These are phyloP conservation scores for Botrytis fragariae DNA, from an alignment of 2,329 filamentous ascomycete species.

Conservation along the genomic window DNA sequence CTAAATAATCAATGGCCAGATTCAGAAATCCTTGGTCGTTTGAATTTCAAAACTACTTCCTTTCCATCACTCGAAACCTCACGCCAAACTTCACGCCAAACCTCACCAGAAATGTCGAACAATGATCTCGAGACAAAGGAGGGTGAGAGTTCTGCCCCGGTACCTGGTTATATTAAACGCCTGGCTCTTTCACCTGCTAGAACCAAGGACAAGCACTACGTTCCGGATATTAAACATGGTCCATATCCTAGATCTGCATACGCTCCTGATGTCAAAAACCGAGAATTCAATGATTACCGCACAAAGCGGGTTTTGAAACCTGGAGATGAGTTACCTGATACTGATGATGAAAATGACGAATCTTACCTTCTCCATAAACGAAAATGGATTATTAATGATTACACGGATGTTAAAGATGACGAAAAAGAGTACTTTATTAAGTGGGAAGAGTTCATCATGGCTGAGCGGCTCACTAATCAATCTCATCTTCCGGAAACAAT, in stretches of 20 bases:
- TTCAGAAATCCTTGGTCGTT: constrained; percentile 25
- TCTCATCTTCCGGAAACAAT: constrained; percentile 28
- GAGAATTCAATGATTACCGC: constrained; percentile 32
- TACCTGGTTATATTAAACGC: not conserved
- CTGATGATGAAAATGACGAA: constrained; percentile 37
- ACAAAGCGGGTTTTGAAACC: constrained; percentile 32
- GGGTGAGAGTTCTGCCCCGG: too few relatives aligned
- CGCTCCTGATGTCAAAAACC: constrained; percentile 28
- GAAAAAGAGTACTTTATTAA: constrained; percentile 37
- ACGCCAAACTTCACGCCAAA: constrained; percentile 30
- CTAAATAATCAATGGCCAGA: constrained; percentile 36
- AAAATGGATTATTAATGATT: constrained; percentile 35
- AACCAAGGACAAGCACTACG: constrained; percentile 6
- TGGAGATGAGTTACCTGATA: constrained; percentile 34
- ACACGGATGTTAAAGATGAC: constrained; percentile 31
- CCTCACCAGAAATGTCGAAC: constrained; percentile 33
- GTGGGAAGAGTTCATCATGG: constrained; percentile 36
- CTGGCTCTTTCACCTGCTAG: not conserved
- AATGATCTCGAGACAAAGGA: constrained; percentile 25
- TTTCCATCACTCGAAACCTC: constrained; percentile 33
- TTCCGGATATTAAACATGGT: not conserved
- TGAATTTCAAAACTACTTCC: constrained; percentile 25
- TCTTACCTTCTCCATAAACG: constrained; percentile 36
- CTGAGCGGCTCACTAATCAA: constrained; percentile 27
- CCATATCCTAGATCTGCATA: constrained; percentile 10